A percentile compares a stretch with the other conserved stretches of the same genome.
These are phyloP conservation scores for Silene uniflora DNA, from an alignment of 148 eudicot species.

Conservation along the genomic window DNA sequence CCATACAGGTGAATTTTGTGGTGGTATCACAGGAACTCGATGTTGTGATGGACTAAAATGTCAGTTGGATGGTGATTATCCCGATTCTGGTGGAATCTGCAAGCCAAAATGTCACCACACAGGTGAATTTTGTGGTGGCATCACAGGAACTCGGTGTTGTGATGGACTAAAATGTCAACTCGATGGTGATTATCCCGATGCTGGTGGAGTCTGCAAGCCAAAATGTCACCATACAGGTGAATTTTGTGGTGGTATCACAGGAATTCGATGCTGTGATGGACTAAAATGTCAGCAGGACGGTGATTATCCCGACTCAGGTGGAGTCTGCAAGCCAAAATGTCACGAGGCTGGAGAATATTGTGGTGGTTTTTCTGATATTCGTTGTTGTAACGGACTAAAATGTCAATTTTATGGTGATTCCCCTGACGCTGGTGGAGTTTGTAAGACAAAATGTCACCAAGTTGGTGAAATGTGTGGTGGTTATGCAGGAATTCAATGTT, in stretches of 20 bases:
- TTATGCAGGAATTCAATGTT: background rate
- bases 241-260: background rate
- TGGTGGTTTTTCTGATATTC: background rate
- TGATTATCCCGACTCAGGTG: background rate
- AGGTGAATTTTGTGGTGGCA: background rate
- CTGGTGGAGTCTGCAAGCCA: too few relatives aligned
- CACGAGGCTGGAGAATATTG: background rate
- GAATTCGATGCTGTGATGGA: background rate
- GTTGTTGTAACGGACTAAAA: constrained; percentile 2
- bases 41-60: constrained; percentile 13
- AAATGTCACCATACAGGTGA: too few relatives aligned
- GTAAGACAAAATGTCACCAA: background rate
- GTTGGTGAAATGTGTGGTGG: background rate
- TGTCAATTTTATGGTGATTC: background rate
- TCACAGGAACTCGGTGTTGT: background rate
- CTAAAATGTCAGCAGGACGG: background rate
- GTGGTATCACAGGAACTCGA: background rate
- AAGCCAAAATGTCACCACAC: background rate
- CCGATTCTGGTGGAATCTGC: constrained; percentile 7
- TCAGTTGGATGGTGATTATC: background rate
- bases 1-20: background rate
- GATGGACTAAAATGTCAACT: too few relatives aligned
- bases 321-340: constrained; percentile 2
- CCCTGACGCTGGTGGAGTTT: background rate
- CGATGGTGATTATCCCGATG: too few relatives aligned